These are phyloP conservation scores for Rhododendron mucronatum DNA, from an alignment of 148 eudicot genomes.

Conservation along the genomic window DNA sequence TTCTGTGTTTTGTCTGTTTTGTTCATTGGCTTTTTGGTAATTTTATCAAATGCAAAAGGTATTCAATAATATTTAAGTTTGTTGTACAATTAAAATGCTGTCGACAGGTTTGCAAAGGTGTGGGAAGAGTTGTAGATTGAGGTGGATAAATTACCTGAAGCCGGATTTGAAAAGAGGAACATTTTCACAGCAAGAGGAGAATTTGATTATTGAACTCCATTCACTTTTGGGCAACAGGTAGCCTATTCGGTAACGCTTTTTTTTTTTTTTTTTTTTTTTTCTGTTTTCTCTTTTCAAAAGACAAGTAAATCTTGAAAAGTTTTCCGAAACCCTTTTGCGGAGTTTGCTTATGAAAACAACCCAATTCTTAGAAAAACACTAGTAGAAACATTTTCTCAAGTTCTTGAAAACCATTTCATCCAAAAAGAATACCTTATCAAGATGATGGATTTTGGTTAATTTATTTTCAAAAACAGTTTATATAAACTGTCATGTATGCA, in stretches of 20 bases:
- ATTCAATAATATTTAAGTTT: neutral
- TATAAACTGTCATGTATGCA: neutral
- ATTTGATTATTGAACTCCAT: slow-evolving; percentile 79
- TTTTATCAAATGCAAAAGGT: neutral
- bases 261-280: neutral
- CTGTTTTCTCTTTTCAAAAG: neutral
- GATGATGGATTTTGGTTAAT: neutral
- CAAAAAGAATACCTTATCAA: neutral
- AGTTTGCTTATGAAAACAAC: neutral
- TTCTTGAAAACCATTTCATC: neutral
- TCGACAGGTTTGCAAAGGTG: slow-evolving; percentile 79
- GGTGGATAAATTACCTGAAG: slow-evolving; percentile 93
- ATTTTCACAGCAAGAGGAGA: slow-evolving; percentile 83
- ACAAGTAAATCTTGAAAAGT: too few species aligned
- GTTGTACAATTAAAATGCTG: neutral
- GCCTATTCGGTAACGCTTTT: neutral
- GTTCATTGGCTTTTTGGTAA: neutral
- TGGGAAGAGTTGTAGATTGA: slow-evolving; percentile 88
- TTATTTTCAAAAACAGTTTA: neutral
- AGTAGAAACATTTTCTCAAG: neutral
- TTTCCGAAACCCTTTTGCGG: too few species aligned
- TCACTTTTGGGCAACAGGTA: slow-evolving; percentile 87
- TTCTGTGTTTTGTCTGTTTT: too few species aligned
- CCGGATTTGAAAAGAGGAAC: slow-evolving; percentile 95
- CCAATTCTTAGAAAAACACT: neutral